Base-by-base conservation (phyloP, 2,329 filamentous ascomycete genomes). In the Gremmenia infestans region DNA sequence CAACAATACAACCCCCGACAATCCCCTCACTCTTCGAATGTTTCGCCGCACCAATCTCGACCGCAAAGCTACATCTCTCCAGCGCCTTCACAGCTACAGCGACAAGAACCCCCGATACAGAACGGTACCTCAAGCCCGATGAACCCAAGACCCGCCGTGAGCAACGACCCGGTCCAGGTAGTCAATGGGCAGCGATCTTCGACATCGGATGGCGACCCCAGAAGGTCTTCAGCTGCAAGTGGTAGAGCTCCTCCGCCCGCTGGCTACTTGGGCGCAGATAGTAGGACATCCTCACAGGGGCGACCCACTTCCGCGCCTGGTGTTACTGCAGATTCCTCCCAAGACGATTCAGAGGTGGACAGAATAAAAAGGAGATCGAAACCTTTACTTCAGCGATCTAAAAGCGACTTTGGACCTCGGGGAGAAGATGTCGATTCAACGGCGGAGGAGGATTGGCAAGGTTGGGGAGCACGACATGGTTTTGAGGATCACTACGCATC, bases 401-500 rank as follows among this genome's bases (percentile, higher is more conserved):
- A 75, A 68, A 80, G 77, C 67, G 76, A 83, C 61, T 77, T 77
- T 71, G 77, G 76, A 40, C 74, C 78, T 23, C 63, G 68, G 57
- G 72, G 72, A 55, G 74, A 75, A 48, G 66, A 68, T 42, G 32
- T 45, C 40, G 61, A 66, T 36, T 60, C 57, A 17, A 49, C 59
- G 37, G 50, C 53, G 19, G 66, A 68, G 19, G 62, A 65, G 15
- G 64, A 67, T 12, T 59, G 60, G 49, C 63, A 67, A 54, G 66
- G 64, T 52, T 71, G 68, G 68, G 69, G 69, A 45, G 67, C 69
- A 76, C 78, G 87, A 56, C 86, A 90, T 74, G 86, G 86, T 52
- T 89, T 86, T 80, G 86, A 88, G 63, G 82, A 85, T 61, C 85
- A 89, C 70, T 84, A 89, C 69, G 83, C 83, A 56, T 87, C 83